Percentiles rank a stretch among this genome's conserved stretches.
phyloP scores from a whole-genome alignment of 148 eudicot genomes.

The Talinum fruticosum region DNA sequence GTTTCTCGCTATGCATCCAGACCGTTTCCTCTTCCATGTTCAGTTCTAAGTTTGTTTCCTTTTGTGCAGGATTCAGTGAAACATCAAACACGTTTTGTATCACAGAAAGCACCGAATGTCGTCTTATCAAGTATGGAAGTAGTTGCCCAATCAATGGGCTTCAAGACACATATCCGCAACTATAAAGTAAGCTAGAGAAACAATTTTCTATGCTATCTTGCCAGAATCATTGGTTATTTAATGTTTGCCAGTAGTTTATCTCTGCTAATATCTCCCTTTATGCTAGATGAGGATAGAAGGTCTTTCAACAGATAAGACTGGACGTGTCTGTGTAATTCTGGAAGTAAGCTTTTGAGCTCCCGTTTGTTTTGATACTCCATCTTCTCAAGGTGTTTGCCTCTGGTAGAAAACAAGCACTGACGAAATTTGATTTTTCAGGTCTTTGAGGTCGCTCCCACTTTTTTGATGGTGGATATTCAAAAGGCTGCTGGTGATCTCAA shows the following conservation, averaged over 20 bases:
- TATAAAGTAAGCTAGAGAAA: constrained; percentile 49
- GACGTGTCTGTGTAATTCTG: constrained; percentile 71
- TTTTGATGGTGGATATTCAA: constrained; percentile 88
- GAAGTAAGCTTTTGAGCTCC: constrained; percentile 47
- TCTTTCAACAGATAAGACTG: constrained; percentile 65
- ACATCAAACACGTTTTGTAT: constrained; percentile 86
- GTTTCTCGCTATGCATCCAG: not conserved
- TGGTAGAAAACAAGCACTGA: not conserved
- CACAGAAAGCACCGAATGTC: constrained; percentile 83
- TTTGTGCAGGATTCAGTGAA: constrained; percentile 63
- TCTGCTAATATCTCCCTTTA: not conserved
- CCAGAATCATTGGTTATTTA: constrained; percentile 5
- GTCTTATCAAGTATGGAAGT: constrained; percentile 92
- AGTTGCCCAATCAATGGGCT: constrained; percentile 98
- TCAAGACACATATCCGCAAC: constrained; percentile 95
- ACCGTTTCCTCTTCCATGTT: not conserved
- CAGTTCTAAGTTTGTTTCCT: not conserved
- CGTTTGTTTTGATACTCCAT: not conserved
- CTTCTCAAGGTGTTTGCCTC: no score
- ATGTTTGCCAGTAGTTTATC: not conserved
- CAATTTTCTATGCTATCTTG: not conserved
- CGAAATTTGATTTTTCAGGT: constrained; percentile 40
- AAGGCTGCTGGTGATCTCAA: constrained; percentile 73
- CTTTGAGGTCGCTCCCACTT: constrained; percentile 78
- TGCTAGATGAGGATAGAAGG: constrained; percentile 96